These are phyloP conservation scores for Mycena sanguinolenta DNA, from an alignment of 768 basidiomycete genomes.

Conservation along the genomic window DNA sequence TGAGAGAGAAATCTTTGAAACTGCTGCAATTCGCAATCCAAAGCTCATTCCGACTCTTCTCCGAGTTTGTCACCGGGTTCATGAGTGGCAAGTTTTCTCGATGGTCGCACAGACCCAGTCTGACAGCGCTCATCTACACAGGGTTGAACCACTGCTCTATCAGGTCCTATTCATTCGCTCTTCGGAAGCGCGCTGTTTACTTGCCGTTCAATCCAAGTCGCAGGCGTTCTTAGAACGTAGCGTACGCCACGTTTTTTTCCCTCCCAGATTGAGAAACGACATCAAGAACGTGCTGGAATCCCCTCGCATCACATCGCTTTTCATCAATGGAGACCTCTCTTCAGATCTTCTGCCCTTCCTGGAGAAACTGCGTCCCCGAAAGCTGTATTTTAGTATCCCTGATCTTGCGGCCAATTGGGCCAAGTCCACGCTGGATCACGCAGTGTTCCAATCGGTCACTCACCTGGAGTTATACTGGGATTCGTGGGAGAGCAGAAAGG, in stretches of 20 bases:
- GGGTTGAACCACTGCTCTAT: slow-evolving; percentile 21
- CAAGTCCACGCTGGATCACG: neutral
- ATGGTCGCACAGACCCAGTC: too few species aligned
- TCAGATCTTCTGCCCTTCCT: neutral
- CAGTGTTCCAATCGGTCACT: neutral
- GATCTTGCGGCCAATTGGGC: neutral
- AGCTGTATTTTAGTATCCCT: neutral
- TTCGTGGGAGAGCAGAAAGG: neutral
- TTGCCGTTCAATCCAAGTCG: neutral
- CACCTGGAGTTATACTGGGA: neutral
- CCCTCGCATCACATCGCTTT: neutral
- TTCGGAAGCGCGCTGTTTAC: neutral
- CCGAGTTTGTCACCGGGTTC: too few species aligned
- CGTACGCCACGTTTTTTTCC: neutral
- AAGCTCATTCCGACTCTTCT: neutral
- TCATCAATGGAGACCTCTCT: neutral
- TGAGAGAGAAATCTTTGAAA: too few species aligned
- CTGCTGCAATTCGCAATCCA: neutral
- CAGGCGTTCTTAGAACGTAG: neutral
- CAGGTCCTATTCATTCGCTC: neutral
- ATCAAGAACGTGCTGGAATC: neutral
- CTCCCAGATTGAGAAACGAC: neutral
- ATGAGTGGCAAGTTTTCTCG: neutral
- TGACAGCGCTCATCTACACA: too few species aligned
- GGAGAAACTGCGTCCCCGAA: neutral